Evolutionary conservation across 2,329 filamentous ascomycete genomes (phyloP).

Genomic region (Rachicladosporium sp.): DNA sequence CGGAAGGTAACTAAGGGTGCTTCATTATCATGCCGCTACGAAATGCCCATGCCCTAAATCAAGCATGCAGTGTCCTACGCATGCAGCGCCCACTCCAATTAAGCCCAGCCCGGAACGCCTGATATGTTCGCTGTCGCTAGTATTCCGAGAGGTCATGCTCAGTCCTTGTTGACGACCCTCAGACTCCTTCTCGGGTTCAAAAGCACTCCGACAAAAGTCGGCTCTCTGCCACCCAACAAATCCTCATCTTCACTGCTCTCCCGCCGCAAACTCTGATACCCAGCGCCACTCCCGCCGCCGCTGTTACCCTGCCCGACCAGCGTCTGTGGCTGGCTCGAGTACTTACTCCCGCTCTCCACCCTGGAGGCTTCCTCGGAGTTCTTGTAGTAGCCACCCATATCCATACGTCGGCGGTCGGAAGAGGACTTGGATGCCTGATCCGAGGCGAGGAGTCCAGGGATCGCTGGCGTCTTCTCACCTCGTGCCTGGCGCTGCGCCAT

Average conservation of each 20-base stretch:
- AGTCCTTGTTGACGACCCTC: constrained; percentile 53
- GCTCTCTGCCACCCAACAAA: constrained; percentile 50
- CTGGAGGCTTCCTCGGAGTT: constrained; percentile 7
- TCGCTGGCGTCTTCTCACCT: constrained; percentile 24
- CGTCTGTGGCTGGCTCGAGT: constrained; percentile 8
- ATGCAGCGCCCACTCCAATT: no score
- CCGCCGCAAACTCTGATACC: constrained; percentile 15
- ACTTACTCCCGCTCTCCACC: constrained; percentile 14
- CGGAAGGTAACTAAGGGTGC: no score
- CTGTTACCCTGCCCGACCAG: constrained; percentile 10
- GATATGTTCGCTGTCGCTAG: no score
- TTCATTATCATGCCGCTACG: no score
- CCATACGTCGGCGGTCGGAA: constrained; percentile 1
- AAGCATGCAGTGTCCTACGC: no score
- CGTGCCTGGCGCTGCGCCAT: constrained; percentile 47
- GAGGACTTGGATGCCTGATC: constrained; percentile 13
- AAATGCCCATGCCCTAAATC: no score
- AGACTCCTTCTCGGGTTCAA: constrained; percentile 56
- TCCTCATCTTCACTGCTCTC: constrained; percentile 41
- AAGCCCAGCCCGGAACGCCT: no score
- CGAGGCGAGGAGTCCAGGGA: constrained; percentile 18
- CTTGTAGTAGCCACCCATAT: constrained; percentile 26
- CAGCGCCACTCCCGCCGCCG: constrained; percentile 11
- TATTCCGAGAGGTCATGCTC: constrained; percentile 7
- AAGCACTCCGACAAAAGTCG: constrained; percentile 55